Evolutionary conservation across 768 basidiomycete species (phyloP).

Genomic region (Phanerochaete carnosa): DNA sequence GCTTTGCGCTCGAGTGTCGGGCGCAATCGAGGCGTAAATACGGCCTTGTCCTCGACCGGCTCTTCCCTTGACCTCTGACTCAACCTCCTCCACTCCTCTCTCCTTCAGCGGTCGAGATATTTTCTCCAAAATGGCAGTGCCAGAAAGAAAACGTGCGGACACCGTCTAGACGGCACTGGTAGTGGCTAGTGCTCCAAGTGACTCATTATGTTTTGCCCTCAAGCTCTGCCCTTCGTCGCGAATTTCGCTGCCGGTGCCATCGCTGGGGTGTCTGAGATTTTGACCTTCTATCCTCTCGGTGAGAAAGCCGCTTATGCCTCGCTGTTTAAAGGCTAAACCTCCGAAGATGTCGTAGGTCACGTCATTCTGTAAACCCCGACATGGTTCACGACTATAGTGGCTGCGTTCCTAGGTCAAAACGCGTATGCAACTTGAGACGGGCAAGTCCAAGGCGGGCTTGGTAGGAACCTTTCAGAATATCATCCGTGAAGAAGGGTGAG

Average conservation of each 20-base stretch:
- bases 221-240: constrained; percentile 81
- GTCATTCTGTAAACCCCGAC: neutral
- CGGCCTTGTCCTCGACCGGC: neutral
- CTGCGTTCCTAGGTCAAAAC: constrained; percentile 77
- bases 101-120: neutral
- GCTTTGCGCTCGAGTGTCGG: constrained; percentile 1
- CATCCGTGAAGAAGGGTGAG: constrained; percentile 87
- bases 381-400: constrained; percentile 9
- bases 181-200: neutral
- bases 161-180: neutral
- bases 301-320: constrained; percentile 21
- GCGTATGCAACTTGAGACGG: constrained; percentile 94
- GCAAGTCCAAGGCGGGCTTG: constrained; percentile 71
- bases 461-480: constrained; percentile 82
- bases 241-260: constrained; percentile 96
- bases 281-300: constrained; percentile 91
- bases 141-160: constrained; percentile 17
- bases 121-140: constrained; percentile 7
- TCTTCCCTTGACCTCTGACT: neutral
- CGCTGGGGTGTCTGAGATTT: constrained; percentile 83
- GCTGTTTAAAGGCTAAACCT: neutral
- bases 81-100: neutral
- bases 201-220: neutral
- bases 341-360: constrained; percentile 79
- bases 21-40: constrained; percentile 4